Conservation (phyloP, 768 basidiomycete genomes). For the Termitomyces sp. region DNA sequence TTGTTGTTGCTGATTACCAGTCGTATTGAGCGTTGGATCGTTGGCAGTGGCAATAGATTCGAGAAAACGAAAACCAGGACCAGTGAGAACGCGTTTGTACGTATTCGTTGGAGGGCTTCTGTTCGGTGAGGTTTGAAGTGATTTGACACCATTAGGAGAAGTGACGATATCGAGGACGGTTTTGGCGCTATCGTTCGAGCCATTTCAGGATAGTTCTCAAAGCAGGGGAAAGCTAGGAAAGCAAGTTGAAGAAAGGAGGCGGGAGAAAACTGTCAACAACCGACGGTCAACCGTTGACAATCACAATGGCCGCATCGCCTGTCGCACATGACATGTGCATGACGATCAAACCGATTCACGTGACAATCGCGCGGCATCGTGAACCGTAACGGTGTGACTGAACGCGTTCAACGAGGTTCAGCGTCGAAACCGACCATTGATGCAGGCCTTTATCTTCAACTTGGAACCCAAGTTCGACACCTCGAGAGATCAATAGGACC, state of each 20-base stretch:
- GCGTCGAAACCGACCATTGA: no score
- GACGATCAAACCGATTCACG: no score
- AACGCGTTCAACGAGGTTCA: no score
- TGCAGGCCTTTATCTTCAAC: no score
- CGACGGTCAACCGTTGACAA: neutral
- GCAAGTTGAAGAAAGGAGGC: neutral
- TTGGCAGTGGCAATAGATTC: constrained; percentile 38
- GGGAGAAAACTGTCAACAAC: neutral
- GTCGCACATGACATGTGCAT: neutral
- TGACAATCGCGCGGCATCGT: no score
- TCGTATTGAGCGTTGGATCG: constrained; percentile 29
- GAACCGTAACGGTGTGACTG: no score
- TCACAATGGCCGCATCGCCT: no score
- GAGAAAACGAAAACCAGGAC: constrained; percentile 30
- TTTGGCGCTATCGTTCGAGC: neutral
- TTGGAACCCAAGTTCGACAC: no score
- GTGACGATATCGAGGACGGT: constrained; percentile 12
- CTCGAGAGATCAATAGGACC: no score
- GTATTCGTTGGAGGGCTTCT: constrained; percentile 41
- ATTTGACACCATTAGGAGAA: constrained; percentile 19
- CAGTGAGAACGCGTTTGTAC: constrained; percentile 35
- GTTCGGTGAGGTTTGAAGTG: constrained; percentile 42
- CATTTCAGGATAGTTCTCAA: neutral
- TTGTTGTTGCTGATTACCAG: constrained; percentile 20
- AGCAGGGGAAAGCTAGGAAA: neutral